Base-by-base conservation (phyloP, 1,139 yeast species). In the Protomyces inundatus region DNA sequence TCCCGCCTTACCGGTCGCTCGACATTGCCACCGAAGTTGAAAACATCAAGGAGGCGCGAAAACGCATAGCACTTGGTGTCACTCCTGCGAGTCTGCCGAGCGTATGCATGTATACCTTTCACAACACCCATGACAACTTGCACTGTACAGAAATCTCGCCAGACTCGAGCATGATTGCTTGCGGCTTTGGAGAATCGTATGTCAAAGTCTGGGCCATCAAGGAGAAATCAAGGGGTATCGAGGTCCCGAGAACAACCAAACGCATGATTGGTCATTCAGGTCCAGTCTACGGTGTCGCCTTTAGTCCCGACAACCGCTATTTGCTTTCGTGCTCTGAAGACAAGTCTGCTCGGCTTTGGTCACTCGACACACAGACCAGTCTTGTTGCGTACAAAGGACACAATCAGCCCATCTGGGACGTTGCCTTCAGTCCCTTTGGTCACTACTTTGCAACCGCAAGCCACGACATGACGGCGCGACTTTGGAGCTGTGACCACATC, bases 401-500 rank as follows among this genome's bases (percentile, higher is more conserved):
- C 74, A 90, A 86, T 70, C 96, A 88, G 69, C 98, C 98, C 0
- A 87, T 95, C 36, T 95, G 98, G 98, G 98, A 95, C 73, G 97
- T 93, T 4, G 83, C 88, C 70, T 93, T 90, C 72, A 86, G 96
- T 3, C 98, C 98, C 1, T 79, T 88, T 71, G 98, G 98, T 1
- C 98, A 93, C 76, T 95, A 95, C 77, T 95, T 95, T 76, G 97
- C 95, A 10, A 90, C 97, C 0, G 97, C 96, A 0, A 90, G 97
- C 3, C 97, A 91, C 72, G 99, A 95, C 73, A 97, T 91, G 74
- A 95, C 98, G 0, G 98, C 98, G 0, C 81, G 98, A 68, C 79
- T 95, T 66, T 95, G 99, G 99, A 91, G 97, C 46, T 90, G 97
- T 67, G 98, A 95, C 74, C 99, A 95, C 75, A 91, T 95, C 55